A percentile compares a stretch with the other conserved stretches of the same genome.
These are phyloP conservation scores for Silene noctiflora DNA, from an alignment of 179 eudicot genomes.

Conservation along the genomic window DNA sequence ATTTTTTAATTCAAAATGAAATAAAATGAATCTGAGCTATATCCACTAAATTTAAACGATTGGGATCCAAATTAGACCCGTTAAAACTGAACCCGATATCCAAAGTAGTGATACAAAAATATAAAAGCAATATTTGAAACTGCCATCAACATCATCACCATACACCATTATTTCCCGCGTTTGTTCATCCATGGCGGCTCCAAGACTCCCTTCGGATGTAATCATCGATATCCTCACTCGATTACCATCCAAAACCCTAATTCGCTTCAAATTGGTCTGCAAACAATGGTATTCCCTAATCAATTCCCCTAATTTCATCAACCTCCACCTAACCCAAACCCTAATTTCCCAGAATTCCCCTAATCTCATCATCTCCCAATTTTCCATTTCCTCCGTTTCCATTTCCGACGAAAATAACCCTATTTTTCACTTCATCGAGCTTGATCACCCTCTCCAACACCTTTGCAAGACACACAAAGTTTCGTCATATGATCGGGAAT, in stretches of 20 bases:
- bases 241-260: not conserved
- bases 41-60: too few species aligned
- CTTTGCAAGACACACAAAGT: not conserved
- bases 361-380: not conserved
- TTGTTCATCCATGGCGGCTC: not conserved
- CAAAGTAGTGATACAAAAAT: too few species aligned
- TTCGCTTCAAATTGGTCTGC: constrained; percentile 3
- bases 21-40: too few species aligned
- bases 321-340: not conserved
- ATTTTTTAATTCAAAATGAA: too few species aligned
- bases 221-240: not conserved
- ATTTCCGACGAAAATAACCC: not conserved
- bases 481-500: not conserved
- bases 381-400: not conserved
- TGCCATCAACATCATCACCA: too few species aligned
- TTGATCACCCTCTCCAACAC: constrained; percentile 9
- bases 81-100: too few species aligned
- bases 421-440: not conserved
- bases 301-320: not conserved
- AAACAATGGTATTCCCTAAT: constrained; percentile 2
- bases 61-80: too few species aligned
- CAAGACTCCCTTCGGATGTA: not conserved
- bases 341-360: not conserved
- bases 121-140: too few species aligned
- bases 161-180: too few species aligned